Percentiles rank a stretch among this genome's conserved stretches.
phyloP scores from a whole-genome alignment of 768 basidiomycete species.

The Glaciozyma antarctica region DNA sequence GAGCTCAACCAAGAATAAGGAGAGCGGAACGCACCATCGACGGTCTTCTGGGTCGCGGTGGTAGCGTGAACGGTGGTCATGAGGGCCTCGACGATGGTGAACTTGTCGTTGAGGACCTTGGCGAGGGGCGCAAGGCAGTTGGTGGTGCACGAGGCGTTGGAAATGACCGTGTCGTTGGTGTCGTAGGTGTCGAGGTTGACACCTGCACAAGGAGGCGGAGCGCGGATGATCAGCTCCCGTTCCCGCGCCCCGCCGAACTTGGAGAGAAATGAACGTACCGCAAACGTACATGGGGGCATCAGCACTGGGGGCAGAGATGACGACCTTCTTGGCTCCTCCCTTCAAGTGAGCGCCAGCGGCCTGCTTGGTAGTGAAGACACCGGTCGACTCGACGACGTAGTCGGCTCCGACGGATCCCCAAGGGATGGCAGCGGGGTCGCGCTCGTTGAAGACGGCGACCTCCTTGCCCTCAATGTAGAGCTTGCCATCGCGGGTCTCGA shows the following conservation, averaged over 20 bases:
- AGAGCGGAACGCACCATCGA: constrained; percentile 49
- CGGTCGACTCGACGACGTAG: constrained; percentile 94
- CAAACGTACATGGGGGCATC: constrained; percentile 91
- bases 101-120: constrained; percentile 96
- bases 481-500: constrained; percentile 77
- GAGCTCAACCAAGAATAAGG: background rate
- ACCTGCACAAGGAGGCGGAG: constrained; percentile 37
- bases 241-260: background rate
- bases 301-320: constrained; percentile 98
- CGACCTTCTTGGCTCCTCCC: constrained; percentile 98
- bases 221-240: background rate
- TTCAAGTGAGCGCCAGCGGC: constrained; percentile 90
- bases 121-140: constrained; percentile 99
- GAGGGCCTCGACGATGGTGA: constrained; percentile 88
- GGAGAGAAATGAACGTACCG: constrained; percentile 36
- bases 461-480: constrained; percentile 70
- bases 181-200: constrained; percentile 88
- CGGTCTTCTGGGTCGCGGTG: constrained; percentile 44
- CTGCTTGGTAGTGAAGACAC: constrained; percentile 94
- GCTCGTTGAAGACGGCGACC: constrained; percentile 71
- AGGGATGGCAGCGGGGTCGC: constrained; percentile 71
- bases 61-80: constrained; percentile 97
- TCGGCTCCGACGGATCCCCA: constrained; percentile 76
- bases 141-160: constrained; percentile 98
- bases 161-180: constrained; percentile 76